Conservation (phyloP, 352 stramenopile genomes). For the Thalassiosira pacifica region DNA sequence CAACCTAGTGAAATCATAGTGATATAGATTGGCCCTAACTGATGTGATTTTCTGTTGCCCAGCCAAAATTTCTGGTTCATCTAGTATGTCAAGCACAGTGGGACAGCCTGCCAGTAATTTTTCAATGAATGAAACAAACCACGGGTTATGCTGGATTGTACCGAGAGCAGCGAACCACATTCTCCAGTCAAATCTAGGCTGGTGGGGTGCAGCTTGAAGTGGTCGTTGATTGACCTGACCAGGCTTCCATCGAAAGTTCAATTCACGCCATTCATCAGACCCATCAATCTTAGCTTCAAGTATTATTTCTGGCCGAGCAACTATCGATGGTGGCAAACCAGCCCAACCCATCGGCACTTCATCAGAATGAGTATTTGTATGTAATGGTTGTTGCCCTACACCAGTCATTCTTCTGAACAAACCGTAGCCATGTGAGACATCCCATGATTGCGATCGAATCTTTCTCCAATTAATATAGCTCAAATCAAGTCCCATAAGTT, state of each 20-base stretch:
- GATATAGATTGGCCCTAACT: constrained; percentile 86
- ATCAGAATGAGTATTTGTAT: neutral
- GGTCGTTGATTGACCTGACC: constrained; percentile 71
- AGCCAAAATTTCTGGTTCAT: constrained; percentile 62
- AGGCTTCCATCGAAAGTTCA: constrained; percentile 92
- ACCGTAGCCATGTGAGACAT: constrained; percentile 86
- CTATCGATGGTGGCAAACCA: constrained; percentile 76
- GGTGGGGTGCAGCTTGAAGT: constrained; percentile 80
- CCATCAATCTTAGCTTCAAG: constrained; percentile 84
- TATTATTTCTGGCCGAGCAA: constrained; percentile 91
- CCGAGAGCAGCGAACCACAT: constrained; percentile 93
- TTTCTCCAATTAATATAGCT: constrained; percentile 15
- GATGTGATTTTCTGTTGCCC: constrained; percentile 37
- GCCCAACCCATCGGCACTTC: constrained; percentile 49
- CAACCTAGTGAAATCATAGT: constrained; percentile 90
- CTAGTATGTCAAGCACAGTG: constrained; percentile 87
- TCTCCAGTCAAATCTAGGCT: constrained; percentile 91
- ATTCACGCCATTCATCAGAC: constrained; percentile 79
- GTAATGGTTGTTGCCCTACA: constrained; percentile 72
- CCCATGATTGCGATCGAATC: neutral
- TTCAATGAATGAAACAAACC: constrained; percentile 90
- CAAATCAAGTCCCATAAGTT: constrained; percentile 17
- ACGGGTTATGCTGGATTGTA: constrained; percentile 88
- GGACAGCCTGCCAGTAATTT: constrained; percentile 88
- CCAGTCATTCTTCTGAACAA: constrained; percentile 92